Conservation (phyloP, 1,284 basidiomycete genomes). For the Moesziomyces parantarcticus region DNA sequence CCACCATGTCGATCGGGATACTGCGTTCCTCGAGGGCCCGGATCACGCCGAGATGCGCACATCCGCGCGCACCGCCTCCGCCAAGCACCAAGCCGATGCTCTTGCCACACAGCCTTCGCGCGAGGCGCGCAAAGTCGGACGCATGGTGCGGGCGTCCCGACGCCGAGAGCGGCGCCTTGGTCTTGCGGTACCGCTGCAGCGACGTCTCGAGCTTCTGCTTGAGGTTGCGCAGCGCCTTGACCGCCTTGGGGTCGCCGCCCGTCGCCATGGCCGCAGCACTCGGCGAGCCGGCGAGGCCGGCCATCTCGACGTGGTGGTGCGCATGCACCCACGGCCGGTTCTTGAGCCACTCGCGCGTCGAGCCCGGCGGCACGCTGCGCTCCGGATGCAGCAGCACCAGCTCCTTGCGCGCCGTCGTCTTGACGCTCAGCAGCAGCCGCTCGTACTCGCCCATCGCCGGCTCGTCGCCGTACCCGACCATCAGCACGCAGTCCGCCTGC, state of each 20-base stretch:
- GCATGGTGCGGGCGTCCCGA: constrained; percentile 75
- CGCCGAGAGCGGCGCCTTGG: constrained; percentile 69
- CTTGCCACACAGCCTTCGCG: constrained; percentile 88
- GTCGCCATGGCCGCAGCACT: constrained; percentile 37
- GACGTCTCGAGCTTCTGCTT: constrained; percentile 89
- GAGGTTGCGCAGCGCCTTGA: constrained; percentile 79
- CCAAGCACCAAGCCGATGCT: constrained; percentile 94
- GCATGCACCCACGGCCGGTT: constrained; percentile 94
- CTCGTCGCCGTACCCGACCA: constrained; percentile 86
- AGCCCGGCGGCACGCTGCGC: constrained; percentile 86
- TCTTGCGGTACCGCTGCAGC: constrained; percentile 77
- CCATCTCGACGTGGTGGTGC: constrained; percentile 88
- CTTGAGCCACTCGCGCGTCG: constrained; percentile 95
- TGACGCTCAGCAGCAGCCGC: constrained; percentile 84
- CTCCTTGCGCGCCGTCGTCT: constrained; percentile 97
- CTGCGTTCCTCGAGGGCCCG: constrained; percentile 89
- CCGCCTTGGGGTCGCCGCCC: constrained; percentile 83
- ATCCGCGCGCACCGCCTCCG: constrained; percentile 93
- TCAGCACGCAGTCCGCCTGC: constrained; percentile 92
- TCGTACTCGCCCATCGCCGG: constrained; percentile 89
- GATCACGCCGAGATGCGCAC: constrained; percentile 90
- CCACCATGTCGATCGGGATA: constrained; percentile 87
- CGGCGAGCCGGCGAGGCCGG: constrained; percentile 71
- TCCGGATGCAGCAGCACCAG: constrained; percentile 93
- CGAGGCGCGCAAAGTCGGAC: constrained; percentile 92